A percentile compares a stretch with the other conserved stretches of the same genome.
These are phyloP conservation scores for Botrytis cinerea DNA, from an alignment of 2,329 filamentous ascomycete genomes.

Conservation along the genomic window DNA sequence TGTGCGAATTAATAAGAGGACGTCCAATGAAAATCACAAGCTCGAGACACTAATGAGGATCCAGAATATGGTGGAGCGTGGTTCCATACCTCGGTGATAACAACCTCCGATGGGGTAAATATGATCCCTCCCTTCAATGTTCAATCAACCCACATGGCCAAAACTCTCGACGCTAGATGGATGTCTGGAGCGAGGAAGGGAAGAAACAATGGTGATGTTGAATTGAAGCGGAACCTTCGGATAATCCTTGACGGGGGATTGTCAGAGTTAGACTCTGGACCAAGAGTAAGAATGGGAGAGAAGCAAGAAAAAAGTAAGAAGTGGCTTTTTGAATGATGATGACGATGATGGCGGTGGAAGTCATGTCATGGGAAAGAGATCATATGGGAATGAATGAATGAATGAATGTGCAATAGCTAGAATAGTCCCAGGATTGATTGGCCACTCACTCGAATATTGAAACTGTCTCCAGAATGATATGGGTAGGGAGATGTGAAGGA, in stretches of 20 bases:
- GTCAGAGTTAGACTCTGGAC: too few relatives aligned
- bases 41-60: not conserved
- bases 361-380: not conserved
- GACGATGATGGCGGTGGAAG: too few relatives aligned
- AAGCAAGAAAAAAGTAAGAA: not conserved
- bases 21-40: not conserved
- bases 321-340: not conserved
- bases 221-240: not conserved
- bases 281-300: not conserved
- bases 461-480: not conserved
- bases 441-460: not conserved
- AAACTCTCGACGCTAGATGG: not conserved
- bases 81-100: slow-evolving; percentile 19
- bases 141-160: not conserved
- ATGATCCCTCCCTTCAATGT: not conserved
- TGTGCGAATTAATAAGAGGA: not conserved
- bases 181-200: not conserved
- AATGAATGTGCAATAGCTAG: not conserved
- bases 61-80: not conserved
- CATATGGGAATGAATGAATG: not conserved
- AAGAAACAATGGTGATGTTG: not conserved
- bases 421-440: not conserved
- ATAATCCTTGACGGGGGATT: not conserved
- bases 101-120: slow-evolving; percentile 18
- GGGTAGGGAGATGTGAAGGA: not conserved